These are phyloP conservation scores for Heliosperma pusillum DNA, from an alignment of 148 eudicot genomes.

Conservation along the genomic window DNA sequence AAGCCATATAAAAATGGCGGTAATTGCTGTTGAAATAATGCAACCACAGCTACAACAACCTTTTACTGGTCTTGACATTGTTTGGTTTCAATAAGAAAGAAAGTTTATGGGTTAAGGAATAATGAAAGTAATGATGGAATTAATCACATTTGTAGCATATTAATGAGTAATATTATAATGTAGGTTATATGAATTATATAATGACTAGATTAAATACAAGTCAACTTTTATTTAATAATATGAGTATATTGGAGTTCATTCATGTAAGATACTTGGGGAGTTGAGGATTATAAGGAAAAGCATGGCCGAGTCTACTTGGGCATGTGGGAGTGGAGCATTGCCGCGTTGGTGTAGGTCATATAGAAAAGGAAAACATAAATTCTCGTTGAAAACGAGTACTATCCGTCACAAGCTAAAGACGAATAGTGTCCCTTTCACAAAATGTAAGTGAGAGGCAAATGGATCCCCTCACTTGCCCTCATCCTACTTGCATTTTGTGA, in stretches of 20 bases:
- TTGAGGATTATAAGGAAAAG: no score
- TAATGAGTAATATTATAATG: background rate
- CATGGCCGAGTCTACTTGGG: no score
- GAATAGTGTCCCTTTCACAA: no score
- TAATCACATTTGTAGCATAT: no score
- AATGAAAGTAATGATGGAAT: no score
- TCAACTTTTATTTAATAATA: background rate
- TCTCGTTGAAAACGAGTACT: no score
- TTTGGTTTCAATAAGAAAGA: background rate
- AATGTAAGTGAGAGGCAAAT: no score
- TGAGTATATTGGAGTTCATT: background rate
- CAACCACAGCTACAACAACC: slow-evolving; percentile 38
- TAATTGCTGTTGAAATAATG: slow-evolving; percentile 41
- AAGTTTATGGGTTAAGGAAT: background rate
- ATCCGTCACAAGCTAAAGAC: no score
- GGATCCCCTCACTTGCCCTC: no score
- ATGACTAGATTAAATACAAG: background rate
- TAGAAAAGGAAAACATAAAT: background rate
- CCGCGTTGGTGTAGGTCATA: background rate
- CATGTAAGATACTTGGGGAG: no score
- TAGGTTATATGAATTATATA: background rate
- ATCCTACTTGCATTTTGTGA: no score
- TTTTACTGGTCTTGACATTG: background rate
- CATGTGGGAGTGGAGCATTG: background rate
- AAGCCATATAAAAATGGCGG: slow-evolving; percentile 65